A percentile compares a stretch with the other conserved stretches of the same genome.
Conservation (phyloP, 73 alveolate genomes). For the Uronychia setigera region DNA sequence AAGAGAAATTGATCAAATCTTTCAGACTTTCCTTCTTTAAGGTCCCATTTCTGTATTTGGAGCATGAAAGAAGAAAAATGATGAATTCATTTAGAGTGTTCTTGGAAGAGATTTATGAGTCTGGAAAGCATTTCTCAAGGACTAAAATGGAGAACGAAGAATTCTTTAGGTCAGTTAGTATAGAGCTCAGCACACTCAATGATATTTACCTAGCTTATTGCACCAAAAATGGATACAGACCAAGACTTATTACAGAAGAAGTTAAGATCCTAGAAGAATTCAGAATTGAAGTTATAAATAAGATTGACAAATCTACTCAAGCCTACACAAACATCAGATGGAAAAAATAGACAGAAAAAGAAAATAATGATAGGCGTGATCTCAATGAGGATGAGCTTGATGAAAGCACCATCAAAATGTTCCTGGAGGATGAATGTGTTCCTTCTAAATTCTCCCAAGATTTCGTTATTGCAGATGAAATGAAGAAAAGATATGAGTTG, state of each 20-base stretch:
- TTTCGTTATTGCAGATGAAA: slow-evolving; percentile 10
- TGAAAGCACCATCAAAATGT: neutral
- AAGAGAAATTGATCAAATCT: neutral
- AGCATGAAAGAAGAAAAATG: slow-evolving; percentile 5
- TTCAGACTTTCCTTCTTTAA: slow-evolving; percentile 23
- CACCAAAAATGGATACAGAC: slow-evolving; percentile 25
- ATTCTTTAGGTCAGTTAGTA: neutral
- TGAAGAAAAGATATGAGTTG: slow-evolving; percentile 4
- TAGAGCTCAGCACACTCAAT: neutral
- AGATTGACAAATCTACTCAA: slow-evolving; percentile 15
- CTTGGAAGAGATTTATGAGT: slow-evolving; percentile 4
- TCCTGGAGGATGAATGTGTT: slow-evolving; percentile 11
- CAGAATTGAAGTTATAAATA: neutral
- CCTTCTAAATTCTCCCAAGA: slow-evolving; percentile 3
- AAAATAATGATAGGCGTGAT: neutral
- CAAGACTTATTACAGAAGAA: slow-evolving; percentile 18
- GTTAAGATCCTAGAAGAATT: slow-evolving; percentile 1
- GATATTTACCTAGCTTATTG: slow-evolving; percentile 13
- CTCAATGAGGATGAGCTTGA: neutral
- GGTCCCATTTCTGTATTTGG: slow-evolving; percentile 16
- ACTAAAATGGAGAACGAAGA: slow-evolving; percentile 1
- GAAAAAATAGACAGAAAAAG: slow-evolving; percentile 15
- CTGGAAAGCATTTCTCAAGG: slow-evolving; percentile 20
- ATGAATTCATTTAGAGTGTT: slow-evolving; percentile 16
- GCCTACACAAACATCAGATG: slow-evolving; percentile 35